phyloP scores from a whole-genome alignment of 441 rosid species.

The Gossypium lobatum region DNA sequence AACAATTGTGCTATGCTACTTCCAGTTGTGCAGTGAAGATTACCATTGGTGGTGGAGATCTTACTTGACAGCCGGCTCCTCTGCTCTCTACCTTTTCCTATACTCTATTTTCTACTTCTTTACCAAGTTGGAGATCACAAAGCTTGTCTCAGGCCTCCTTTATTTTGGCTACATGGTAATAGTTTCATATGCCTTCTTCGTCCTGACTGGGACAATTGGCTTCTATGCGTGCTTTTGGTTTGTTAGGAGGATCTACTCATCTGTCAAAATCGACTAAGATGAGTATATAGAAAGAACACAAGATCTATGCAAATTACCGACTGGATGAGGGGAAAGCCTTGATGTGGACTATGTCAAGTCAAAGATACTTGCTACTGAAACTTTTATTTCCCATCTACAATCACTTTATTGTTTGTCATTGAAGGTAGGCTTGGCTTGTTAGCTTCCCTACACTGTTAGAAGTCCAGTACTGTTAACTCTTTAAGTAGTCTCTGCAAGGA shows the following conservation, averaged over 20 bases:
- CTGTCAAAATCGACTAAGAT: conserved; percentile 79
- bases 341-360: background rate
- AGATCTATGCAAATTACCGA: background rate
- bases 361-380: background rate
- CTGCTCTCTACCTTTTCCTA: conserved; percentile 86
- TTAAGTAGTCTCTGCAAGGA: background rate
- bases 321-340: background rate
- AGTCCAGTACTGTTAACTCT: background rate
- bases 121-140: conserved; percentile 88
- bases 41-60: conserved; percentile 99
- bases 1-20: conserved; percentile 85
- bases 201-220: conserved; percentile 85
- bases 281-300: conserved; percentile 10
- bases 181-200: conserved; percentile 80
- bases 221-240: conserved; percentile 97
- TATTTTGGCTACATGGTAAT: conserved; percentile 90
- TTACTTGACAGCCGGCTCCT: conserved; percentile 87
- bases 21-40: conserved; percentile 93
- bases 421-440: conserved; percentile 2
- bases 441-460: background rate
- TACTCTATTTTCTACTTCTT: conserved; percentile 91
- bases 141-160: conserved; percentile 79
- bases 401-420: background rate
- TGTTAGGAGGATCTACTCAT: conserved; percentile 84
- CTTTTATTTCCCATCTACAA: background rate